Conservation (phyloP, 805 yeast genomes). For the Limtongia smithiae region DNA sequence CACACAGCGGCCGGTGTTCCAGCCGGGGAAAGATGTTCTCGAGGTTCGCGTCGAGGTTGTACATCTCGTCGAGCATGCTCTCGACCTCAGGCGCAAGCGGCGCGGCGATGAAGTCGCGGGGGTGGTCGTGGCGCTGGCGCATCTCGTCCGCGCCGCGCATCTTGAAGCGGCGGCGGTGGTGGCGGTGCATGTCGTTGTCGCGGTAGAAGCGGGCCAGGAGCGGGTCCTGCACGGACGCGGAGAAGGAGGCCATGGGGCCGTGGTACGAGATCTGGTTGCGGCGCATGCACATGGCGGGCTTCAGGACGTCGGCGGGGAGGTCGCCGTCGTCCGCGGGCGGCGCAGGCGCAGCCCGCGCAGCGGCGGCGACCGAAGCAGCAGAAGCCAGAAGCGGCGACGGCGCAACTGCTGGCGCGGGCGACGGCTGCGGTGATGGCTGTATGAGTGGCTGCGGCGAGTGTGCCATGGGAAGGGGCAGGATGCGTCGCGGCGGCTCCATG, state of each 20-base stretch:
- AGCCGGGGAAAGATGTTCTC: constrained; percentile 19
- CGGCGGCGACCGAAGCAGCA: too few species aligned
- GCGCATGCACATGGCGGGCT: constrained; percentile 16
- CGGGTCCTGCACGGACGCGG: constrained; percentile 6
- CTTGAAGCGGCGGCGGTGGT: neutral
- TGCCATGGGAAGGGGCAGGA: too few species aligned
- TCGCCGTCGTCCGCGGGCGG: neutral
- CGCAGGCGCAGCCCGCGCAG: too few species aligned
- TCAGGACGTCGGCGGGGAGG: neutral
- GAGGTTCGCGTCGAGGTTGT: constrained; percentile 4
- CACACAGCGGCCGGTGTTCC: constrained; percentile 29
- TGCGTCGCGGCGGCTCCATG: too few species aligned
- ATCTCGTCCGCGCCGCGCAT: neutral
- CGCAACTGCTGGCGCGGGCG: neutral
- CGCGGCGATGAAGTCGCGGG: neutral
- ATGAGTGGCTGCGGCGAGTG: too few species aligned
- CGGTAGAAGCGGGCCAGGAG: constrained; percentile 1
- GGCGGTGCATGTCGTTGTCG: neutral
- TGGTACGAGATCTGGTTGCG: constrained; percentile 14
- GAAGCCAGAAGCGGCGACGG: too few species aligned
- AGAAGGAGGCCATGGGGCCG: constrained; percentile 11
- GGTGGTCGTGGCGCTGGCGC: neutral
- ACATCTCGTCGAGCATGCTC: neutral
- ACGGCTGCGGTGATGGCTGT: neutral
- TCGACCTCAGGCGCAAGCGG: constrained; percentile 5